Evolutionary conservation across 2,329 filamentous ascomycete species (phyloP), one percentile per base, ranked within the genome.

Genomic region (Plenodomus lindquistii): DNA sequence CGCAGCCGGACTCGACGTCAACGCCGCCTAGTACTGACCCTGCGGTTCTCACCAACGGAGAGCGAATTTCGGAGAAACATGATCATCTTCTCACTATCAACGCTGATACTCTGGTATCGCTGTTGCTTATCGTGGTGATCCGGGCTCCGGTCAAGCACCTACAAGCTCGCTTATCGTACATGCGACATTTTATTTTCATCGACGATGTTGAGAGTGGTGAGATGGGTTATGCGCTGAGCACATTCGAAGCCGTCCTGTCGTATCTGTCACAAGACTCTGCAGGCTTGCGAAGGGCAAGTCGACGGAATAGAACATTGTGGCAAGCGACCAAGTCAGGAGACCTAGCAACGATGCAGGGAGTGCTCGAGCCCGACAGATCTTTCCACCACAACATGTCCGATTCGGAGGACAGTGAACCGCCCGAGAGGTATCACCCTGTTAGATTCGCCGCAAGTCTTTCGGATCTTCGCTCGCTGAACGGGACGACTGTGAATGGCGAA

Each of bases 141-240:
- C 84, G 93, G 54, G 90, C 93, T 10, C 89, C 94, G 51, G 85
- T 96, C 20, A 85, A 89, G 49, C 87, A 97, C 72, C 78, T 99
- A 8, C 90, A 96, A 62, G 91, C 94, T 2, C 84, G 93, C 17
- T 77, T 99, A 39, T 80, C 88, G n/a, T 99, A 97, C 69, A 96
- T 97, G 81, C 88, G 93, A 37, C 91, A 96, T 65, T 99, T 97
- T 67, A 94, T 97, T 59, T 99, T 96, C 72, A 92, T 96, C 42
- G 94, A 97, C 62, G 94, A 99, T 73, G 91, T 99, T 8, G 94
- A 99, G 59, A 95, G 86, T 52, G 94, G 94, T 40, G 94, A 99
- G 74, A 87, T 95, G 79, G 94, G 94, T 8, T 99, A 99, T 72
- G 92, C 93, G 0, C 74, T 99, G 42, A 97, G 93, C 72, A 99